Conservation (phyloP, 371 early-diverging fungal genomes). For the Mortierella sp. region DNA sequence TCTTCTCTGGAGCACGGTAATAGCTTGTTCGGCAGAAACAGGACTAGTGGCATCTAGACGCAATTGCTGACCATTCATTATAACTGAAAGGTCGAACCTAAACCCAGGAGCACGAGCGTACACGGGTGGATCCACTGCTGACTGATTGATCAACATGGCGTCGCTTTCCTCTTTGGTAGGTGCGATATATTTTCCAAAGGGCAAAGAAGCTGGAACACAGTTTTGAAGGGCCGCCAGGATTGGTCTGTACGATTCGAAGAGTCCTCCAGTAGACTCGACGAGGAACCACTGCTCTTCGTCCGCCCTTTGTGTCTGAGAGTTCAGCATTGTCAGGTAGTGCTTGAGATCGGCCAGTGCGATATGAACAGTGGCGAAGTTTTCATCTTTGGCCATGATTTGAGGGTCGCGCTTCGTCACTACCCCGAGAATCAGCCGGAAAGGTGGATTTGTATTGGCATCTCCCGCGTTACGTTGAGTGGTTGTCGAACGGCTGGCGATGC, state of each 20-base stretch:
- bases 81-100: slow-evolving; percentile 46
- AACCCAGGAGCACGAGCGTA: slow-evolving; percentile 55
- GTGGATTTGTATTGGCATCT: not conserved
- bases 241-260: slow-evolving; percentile 59
- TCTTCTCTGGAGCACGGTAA: slow-evolving; percentile 8
- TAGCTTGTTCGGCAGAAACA: slow-evolving; percentile 5
- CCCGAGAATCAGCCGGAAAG: slow-evolving; percentile 53
- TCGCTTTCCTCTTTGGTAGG: slow-evolving; percentile 27
- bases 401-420: slow-evolving; percentile 45
- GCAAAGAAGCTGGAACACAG: slow-evolving; percentile 38
- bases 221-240: slow-evolving; percentile 57
- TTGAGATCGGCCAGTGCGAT: slow-evolving; percentile 39
- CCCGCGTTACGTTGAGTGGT: not conserved
- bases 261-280: slow-evolving; percentile 55
- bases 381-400: slow-evolving; percentile 29
- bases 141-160: no score
- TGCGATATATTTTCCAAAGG: slow-evolving; percentile 55
- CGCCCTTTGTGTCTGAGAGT: not conserved
- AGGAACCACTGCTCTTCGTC: slow-evolving; percentile 41
- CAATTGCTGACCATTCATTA: slow-evolving; percentile 7
- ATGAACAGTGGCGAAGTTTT: slow-evolving; percentile 22
- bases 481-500: slow-evolving; percentile 40
- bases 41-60: slow-evolving; percentile 16
- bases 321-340: slow-evolving; percentile 24
- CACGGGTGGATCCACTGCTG: slow-evolving; percentile 35